Evolutionary conservation across 352 stramenopile genomes (phyloP).

Genomic region (Blastocystis sp.): DNA sequence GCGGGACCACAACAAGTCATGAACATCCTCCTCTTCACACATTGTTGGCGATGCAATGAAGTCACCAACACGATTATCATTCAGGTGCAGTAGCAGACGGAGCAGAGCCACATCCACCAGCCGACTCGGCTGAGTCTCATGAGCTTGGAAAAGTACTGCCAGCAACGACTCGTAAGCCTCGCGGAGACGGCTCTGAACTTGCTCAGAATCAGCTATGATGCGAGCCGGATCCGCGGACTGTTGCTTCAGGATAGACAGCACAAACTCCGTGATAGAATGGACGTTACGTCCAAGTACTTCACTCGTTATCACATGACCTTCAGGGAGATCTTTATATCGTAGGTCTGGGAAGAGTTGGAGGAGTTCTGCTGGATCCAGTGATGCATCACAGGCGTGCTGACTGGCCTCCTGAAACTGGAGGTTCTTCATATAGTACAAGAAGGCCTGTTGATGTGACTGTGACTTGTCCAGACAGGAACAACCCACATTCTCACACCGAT

Average conservation of each 20-base stretch:
- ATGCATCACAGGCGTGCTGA: background rate
- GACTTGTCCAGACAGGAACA: background rate
- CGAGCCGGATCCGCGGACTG: slow-evolving; percentile 12
- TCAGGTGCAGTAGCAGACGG: background rate
- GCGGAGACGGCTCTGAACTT: background rate
- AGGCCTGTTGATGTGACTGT: slow-evolving; percentile 20
- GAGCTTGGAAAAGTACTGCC: background rate
- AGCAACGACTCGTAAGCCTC: background rate
- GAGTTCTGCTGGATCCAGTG: background rate
- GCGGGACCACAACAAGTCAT: background rate
- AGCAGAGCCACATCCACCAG: slow-evolving; percentile 53
- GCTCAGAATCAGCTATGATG: background rate
- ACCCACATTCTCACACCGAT: background rate
- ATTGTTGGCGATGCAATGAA: background rate
- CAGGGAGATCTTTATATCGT: background rate
- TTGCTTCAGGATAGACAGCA: slow-evolving; percentile 29
- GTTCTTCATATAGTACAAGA: background rate
- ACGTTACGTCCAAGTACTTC: slow-evolving; percentile 43
- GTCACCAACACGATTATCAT: background rate
- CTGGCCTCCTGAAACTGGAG: slow-evolving; percentile 10
- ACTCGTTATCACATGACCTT: background rate
- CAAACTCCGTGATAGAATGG: background rate
- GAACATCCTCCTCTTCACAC: slow-evolving; percentile 22
- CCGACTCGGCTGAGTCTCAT: background rate
- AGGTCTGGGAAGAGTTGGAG: slow-evolving; percentile 40